Percentiles rank a stretch among this genome's conserved stretches.
Conservation (phyloP, 257 asterid genomes). For the Solanum bukasovii region DNA sequence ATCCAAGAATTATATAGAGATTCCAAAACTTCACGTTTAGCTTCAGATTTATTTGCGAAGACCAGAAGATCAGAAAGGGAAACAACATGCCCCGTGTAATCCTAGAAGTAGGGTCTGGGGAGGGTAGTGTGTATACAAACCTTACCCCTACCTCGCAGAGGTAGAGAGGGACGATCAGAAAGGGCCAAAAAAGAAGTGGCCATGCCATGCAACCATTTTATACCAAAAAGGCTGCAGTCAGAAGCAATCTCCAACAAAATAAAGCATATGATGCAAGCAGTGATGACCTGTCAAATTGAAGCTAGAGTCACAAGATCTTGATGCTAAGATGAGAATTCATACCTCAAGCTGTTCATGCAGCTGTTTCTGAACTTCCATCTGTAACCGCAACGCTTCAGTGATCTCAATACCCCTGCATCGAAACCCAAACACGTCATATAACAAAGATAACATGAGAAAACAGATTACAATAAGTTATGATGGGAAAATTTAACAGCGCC, state of each 20-base stretch:
- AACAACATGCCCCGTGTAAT: not conserved
- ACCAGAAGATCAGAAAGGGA: not conserved
- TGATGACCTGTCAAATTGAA: not conserved
- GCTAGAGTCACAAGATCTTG: not conserved
- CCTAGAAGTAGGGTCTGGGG: not conserved
- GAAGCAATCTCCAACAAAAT: not conserved
- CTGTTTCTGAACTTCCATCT: slow-evolving; percentile 17
- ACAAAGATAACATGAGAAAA: not conserved
- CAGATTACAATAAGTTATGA: not conserved
- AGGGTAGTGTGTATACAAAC: not conserved
- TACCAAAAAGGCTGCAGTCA: not conserved
- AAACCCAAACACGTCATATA: not conserved
- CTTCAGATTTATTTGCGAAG: not conserved
- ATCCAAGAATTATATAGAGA: not conserved
- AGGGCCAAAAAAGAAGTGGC: not conserved
- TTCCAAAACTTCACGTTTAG: not conserved
- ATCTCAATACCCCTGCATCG: slow-evolving; percentile 5
- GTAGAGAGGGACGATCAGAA: not conserved
- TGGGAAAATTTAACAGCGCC: not conserved
- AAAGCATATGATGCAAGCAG: not conserved
- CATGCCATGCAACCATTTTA: not conserved
- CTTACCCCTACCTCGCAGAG: not conserved
- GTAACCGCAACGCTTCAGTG: slow-evolving; percentile 12
- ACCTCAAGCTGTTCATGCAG: slow-evolving; percentile 17
- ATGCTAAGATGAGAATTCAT: not conserved